These are phyloP conservation scores for Leccinum boreale DNA, from an alignment of 768 basidiomycete species.

Conservation along the genomic window DNA sequence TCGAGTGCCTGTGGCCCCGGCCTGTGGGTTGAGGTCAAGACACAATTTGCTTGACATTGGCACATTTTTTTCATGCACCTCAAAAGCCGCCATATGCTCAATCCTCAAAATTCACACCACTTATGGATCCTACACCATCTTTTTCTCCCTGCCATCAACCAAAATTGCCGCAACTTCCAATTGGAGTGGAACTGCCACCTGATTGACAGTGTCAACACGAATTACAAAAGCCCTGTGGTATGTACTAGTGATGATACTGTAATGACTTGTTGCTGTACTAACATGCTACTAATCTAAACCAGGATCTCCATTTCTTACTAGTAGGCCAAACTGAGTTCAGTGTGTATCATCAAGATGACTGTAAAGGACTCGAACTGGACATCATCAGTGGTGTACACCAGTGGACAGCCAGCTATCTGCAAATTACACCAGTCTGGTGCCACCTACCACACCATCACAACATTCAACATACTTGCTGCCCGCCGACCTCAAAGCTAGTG, in stretches of 20 bases:
- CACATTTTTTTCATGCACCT: conserved; percentile 19
- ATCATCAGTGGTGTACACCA: not conserved
- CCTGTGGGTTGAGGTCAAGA: conserved; percentile 28
- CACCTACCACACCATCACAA: too few species aligned
- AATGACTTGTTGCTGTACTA: not conserved
- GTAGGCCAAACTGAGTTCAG: conserved; percentile 13
- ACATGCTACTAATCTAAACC: not conserved
- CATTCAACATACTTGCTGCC: too few species aligned
- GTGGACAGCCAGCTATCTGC: not conserved
- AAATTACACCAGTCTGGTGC: not conserved
- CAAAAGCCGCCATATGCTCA: not conserved
- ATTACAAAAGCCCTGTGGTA: conserved; percentile 11
- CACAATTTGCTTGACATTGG: conserved; percentile 27
- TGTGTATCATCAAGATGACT: conserved; percentile 4
- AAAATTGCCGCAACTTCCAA: conserved; percentile 11
- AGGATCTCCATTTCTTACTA: conserved; percentile 10
- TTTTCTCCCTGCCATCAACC: not conserved
- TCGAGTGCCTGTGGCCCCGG: conserved; percentile 30
- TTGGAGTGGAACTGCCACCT: conserved; percentile 40
- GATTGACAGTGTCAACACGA: conserved; percentile 1
- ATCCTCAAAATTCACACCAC: not conserved
- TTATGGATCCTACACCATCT: not conserved
- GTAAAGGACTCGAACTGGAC: not conserved
- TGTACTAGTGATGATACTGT: not conserved
- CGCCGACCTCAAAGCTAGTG: too few species aligned